Base-by-base conservation (phyloP, 805 yeast genomes). In the Wickerhamomyces canadensis region DNA sequence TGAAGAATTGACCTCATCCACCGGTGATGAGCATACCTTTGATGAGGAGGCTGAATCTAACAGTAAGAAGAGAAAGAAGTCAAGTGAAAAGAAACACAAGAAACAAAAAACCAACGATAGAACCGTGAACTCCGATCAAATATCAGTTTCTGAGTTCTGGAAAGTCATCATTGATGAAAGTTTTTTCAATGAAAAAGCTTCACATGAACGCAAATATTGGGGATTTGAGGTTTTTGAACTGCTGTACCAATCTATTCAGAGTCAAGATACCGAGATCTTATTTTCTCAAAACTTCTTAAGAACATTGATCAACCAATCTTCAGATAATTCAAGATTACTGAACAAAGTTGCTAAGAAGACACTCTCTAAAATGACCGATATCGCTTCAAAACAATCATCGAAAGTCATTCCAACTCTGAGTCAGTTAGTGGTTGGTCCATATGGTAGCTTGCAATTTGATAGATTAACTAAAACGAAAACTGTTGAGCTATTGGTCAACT, bases 161-260 rank as follows among this genome's bases (percentile, higher is more conserved):
- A 74, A 77, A 48, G 65, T 70, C 4, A 79, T 78, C 6, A 74
- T 91, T 13, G 97, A 91, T 54, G 93, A 87, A 49, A 72, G 83
- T 4, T 75, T 84, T 42, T 89, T 91, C 48, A 67, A 84, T 5
- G 77, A 76, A 26, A 76, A 80, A 45, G 70, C 96, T 0, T 87
- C 96, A 1, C 75, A 80, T 23, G 97, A 89, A 57, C 69, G 96
- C 40, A 91, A 89, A 57, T 84, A 72, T 58, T 75, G 86, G 74
- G 98, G 96, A 0, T 77, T 89, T 49, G 84, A 84, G 48, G 72
- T 88, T 10, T 77, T 89, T 43, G 67, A 62, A 29, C 63, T 68
- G 35, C 68, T 78, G 38, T 54, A 80, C 6, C 53, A 58, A 30
- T 38, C 43, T 7, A 47, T 57, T 6, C 45, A 58, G 3, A 37